A percentile compares a stretch with the other conserved stretches of the same genome.
phyloP scores from a whole-genome alignment of 208 protist genomes.

The Porcisia hertigi region DNA sequence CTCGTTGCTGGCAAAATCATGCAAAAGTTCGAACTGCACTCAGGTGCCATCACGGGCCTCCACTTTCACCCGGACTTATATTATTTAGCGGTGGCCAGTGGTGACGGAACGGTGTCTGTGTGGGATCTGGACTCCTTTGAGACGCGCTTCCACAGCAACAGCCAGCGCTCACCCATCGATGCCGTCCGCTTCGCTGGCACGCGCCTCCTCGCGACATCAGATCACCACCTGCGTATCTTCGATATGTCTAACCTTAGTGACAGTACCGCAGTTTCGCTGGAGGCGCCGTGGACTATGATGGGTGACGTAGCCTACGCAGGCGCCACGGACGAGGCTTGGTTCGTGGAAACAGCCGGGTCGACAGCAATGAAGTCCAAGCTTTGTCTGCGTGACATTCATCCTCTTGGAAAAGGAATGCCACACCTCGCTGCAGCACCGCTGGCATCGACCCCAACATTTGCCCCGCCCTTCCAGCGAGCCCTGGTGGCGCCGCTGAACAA shows the following conservation, averaged over 20 bases:
- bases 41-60: slow-evolving; percentile 73
- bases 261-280: slow-evolving; percentile 27
- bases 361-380: slow-evolving; percentile 50
- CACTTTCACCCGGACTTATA: slow-evolving; percentile 79
- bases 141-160: slow-evolving; percentile 51
- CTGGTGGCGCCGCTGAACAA: slow-evolving; percentile 15
- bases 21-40: slow-evolving; percentile 55
- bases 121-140: slow-evolving; percentile 75
- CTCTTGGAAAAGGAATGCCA: not conserved
- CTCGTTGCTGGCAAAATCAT: slow-evolving; percentile 49
- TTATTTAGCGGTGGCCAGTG: slow-evolving; percentile 71
- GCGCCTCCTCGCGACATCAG: slow-evolving; percentile 59
- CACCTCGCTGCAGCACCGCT: not conserved
- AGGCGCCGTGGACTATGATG: slow-evolving; percentile 73
- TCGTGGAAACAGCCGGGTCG: slow-evolving; percentile 60
- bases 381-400: slow-evolving; percentile 21
- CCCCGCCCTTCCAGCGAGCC: slow-evolving; percentile 11
- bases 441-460: not conserved
- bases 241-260: slow-evolving; percentile 55
- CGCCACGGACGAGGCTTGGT: slow-evolving; percentile 64
- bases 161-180: slow-evolving; percentile 59
- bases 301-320: slow-evolving; percentile 66
- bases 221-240: slow-evolving; percentile 54
- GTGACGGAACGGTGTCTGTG: slow-evolving; percentile 73
- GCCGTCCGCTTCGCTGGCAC: slow-evolving; percentile 66